phyloP scores from a whole-genome alignment of 2,329 filamentous ascomycete species.

The Stagonosporopsis cucurbitacearum region DNA sequence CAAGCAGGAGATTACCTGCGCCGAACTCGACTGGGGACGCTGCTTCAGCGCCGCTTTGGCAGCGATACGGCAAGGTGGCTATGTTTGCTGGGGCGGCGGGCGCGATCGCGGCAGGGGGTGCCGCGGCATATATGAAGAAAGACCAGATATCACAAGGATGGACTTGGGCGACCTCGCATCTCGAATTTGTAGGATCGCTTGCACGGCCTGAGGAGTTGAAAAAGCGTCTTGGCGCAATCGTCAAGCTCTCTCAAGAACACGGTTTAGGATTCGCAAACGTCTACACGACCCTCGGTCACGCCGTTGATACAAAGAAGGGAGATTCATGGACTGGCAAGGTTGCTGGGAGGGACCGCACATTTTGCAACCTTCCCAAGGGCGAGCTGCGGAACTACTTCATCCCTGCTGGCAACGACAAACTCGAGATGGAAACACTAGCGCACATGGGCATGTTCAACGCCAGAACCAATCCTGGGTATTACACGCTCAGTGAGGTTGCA shows the following conservation, averaged over 20 bases:
- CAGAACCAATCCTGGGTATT: slow-evolving; percentile 74
- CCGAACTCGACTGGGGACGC: slow-evolving; percentile 53
- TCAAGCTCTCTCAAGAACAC: slow-evolving; percentile 68
- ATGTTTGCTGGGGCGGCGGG: slow-evolving; percentile 83
- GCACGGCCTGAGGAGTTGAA: slow-evolving; percentile 83
- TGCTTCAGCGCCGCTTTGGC: slow-evolving; percentile 64
- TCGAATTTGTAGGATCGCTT: slow-evolving; percentile 91
- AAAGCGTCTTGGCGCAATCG: slow-evolving; percentile 72
- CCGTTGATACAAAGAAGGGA: slow-evolving; percentile 57
- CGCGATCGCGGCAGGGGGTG: slow-evolving; percentile 80
- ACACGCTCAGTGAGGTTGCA: slow-evolving; percentile 69
- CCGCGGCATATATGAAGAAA: slow-evolving; percentile 84
- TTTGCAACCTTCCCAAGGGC: slow-evolving; percentile 70
- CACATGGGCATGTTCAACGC: slow-evolving; percentile 83
- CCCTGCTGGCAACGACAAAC: slow-evolving; percentile 74
- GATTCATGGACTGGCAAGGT: slow-evolving; percentile 60
- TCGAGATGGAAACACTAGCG: slow-evolving; percentile 77
- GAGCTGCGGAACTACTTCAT: slow-evolving; percentile 43
- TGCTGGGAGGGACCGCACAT: slow-evolving; percentile 77
- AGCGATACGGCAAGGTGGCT: slow-evolving; percentile 82
- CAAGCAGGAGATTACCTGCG: slow-evolving; percentile 48
- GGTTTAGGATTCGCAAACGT: slow-evolving; percentile 82
- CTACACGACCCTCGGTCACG: slow-evolving; percentile 81
- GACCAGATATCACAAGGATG: slow-evolving; percentile 79
- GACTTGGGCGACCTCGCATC: slow-evolving; percentile 84